A percentile compares a stretch with the other conserved stretches of the same genome.
Conservation (phyloP, 2,329 filamentous ascomycete genomes). For the Paraphoma sp. region DNA sequence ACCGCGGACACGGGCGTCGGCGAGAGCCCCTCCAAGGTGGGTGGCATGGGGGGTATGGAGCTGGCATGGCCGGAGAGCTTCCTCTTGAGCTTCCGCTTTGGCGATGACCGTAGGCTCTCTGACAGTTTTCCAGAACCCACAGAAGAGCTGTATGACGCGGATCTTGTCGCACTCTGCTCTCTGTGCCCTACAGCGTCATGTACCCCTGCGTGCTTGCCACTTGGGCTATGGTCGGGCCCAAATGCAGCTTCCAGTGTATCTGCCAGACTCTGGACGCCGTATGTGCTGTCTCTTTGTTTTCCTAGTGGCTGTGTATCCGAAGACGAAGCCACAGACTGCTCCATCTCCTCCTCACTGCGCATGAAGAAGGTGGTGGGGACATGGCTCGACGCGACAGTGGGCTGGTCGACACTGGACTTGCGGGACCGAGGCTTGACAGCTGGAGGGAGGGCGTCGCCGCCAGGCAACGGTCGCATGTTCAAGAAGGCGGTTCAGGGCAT, state of each 20-base stretch:
- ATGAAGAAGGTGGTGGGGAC: constrained; percentile 67
- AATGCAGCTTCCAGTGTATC: constrained; percentile 58
- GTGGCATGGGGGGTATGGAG: constrained; percentile 32
- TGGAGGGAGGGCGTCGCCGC: constrained; percentile 43
- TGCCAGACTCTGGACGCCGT: constrained; percentile 64
- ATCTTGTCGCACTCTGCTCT: constrained; percentile 34
- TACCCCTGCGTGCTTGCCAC: constrained; percentile 32
- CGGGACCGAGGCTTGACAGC: constrained; percentile 42
- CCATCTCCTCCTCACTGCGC: constrained; percentile 59
- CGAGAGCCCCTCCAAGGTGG: constrained; percentile 40
- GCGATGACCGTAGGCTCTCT: constrained; percentile 27
- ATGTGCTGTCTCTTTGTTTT: constrained; percentile 53
- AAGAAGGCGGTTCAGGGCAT: constrained; percentile 7
- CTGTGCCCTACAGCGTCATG: constrained; percentile 35
- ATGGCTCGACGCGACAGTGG: constrained; percentile 34
- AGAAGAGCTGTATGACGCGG: constrained; percentile 32
- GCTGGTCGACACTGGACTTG: constrained; percentile 47
- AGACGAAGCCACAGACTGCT: constrained; percentile 45
- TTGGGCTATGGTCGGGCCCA: constrained; percentile 32
- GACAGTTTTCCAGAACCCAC: constrained; percentile 19
- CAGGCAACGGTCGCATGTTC: constrained; percentile 44
- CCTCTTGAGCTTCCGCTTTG: constrained; percentile 27
- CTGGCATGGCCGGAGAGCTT: constrained; percentile 29
- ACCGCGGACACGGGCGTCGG: constrained; percentile 58
- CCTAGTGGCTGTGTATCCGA: constrained; percentile 16